Evolutionary conservation across 1,284 basidiomycete species (phyloP).

Genomic region (Xerocomus minutiporus): DNA sequence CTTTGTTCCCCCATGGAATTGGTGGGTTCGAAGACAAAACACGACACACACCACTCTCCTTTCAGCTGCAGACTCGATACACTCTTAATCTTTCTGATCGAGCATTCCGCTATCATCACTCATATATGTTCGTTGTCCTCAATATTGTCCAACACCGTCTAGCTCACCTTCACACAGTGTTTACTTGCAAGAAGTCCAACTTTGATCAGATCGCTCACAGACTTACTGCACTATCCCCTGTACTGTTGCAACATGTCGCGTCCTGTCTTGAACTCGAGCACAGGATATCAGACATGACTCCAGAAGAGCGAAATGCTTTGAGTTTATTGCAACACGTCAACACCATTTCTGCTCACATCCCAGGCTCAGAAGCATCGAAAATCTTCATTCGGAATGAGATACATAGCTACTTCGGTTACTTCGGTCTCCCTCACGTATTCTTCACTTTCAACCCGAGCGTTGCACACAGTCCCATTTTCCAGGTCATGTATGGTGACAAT

Average conservation of each 20-base stretch:
- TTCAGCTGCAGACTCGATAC: too few relatives aligned
- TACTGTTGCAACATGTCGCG: background rate
- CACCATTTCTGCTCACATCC: background rate
- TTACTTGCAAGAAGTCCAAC: background rate
- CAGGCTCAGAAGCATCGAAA: constrained; percentile 12
- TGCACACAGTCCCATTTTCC: constrained; percentile 14
- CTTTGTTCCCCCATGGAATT: background rate
- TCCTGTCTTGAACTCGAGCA: background rate
- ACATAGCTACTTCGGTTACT: constrained; percentile 9
- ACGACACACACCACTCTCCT: background rate
- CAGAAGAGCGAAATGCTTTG: background rate
- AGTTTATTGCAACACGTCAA: background rate
- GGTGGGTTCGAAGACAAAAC: background rate
- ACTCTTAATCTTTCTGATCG: background rate
- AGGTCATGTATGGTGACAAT: constrained; percentile 11
- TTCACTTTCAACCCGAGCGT: constrained; percentile 13
- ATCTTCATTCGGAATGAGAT: constrained; percentile 12
- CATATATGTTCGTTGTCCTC: background rate
- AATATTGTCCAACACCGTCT: background rate
- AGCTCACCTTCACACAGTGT: background rate
- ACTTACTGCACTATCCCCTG: background rate
- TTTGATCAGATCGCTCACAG: background rate
- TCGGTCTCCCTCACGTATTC: constrained; percentile 9
- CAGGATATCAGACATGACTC: background rate
- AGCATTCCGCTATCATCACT: background rate